Base-by-base conservation (phyloP, 169 alveolate genomes). In the Perkinsus chesapeaki region DNA sequence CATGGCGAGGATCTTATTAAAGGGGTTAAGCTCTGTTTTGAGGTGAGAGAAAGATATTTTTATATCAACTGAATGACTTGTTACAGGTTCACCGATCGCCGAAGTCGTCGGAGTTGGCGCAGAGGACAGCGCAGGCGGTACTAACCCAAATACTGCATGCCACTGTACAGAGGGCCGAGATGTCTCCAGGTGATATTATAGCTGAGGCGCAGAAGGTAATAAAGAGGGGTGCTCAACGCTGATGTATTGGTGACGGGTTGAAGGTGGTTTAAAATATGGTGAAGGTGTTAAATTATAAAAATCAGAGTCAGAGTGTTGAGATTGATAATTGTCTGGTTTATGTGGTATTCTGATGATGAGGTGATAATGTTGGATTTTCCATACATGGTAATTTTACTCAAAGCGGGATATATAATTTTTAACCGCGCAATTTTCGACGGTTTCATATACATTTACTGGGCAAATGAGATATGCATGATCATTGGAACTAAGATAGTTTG, bases 91-190 rank as follows among this genome's bases (percentile, higher is more conserved):
- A 60, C 27, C 82, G 82, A 1, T 60, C 82, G 82, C 36, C 36
- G 7, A 60, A 60, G 27, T 60, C 82, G 31, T 60, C 82, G 0
- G 82, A 60, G 31, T 60, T 60, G 23, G 82, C 82, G 31, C 92
- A 91, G 60, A 19, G 92, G 72, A 91, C 92, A 5, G 92, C 92
- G 16, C 92, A 91, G 92, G 92, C 92, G 31, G 39, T 39, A 36
- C 23, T 91, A 20, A 91, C 92, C 39, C 92, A 91, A 91, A 91
- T 91, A 39, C 72, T 91, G 3, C 82, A 60, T 16, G 82, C 82
- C 3, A 23, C 31, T 20, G 82, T 60, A 7, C 82, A 60, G 82
- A 27, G 82, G 31, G 82, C 82, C 31, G 82, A 60, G 82, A 7
- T 60, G 36, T 20, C 31, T 34, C 36, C 12, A 34, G 82, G 37